These are phyloP conservation scores for Hericium rajendrae DNA, from an alignment of 768 basidiomycete species.

Conservation along the genomic window DNA sequence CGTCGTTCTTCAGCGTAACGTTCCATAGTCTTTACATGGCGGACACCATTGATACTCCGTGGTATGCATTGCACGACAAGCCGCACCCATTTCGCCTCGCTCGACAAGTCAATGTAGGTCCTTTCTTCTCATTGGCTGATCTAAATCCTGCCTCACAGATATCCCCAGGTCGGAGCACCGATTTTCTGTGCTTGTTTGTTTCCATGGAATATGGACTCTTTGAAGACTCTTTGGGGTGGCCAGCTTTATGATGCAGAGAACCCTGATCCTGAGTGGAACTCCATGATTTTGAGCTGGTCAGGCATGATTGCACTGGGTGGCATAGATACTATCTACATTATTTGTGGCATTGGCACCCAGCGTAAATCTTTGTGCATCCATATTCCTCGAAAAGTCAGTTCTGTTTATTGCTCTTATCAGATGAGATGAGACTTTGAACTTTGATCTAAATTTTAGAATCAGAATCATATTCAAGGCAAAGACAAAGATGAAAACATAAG, in stretches of 20 bases:
- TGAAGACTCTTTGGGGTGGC: slow-evolving; percentile 32
- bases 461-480: neutral
- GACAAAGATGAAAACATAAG: neutral
- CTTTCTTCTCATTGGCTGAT: neutral
- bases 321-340: neutral
- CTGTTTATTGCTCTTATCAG: neutral
- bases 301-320: neutral
- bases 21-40: neutral
- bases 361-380: too few species aligned
- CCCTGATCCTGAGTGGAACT: slow-evolving; percentile 29
- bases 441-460: neutral
- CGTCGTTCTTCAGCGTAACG: neutral
- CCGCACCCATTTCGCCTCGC: slow-evolving; percentile 32
- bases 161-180: too few species aligned
- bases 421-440: neutral
- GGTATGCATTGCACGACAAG: slow-evolving; percentile 27
- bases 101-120: slow-evolving; percentile 38
- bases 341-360: neutral
- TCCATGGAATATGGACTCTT: slow-evolving; percentile 22
- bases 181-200: slow-evolving; percentile 12
- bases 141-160: too few species aligned
- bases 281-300: slow-evolving; percentile 31
- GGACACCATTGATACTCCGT: slow-evolving; percentile 3
- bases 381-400: neutral
- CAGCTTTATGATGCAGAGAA: slow-evolving; percentile 22